Conservation (phyloP, 1,284 basidiomycete species). For the Tranzscheliella williamsii region DNA sequence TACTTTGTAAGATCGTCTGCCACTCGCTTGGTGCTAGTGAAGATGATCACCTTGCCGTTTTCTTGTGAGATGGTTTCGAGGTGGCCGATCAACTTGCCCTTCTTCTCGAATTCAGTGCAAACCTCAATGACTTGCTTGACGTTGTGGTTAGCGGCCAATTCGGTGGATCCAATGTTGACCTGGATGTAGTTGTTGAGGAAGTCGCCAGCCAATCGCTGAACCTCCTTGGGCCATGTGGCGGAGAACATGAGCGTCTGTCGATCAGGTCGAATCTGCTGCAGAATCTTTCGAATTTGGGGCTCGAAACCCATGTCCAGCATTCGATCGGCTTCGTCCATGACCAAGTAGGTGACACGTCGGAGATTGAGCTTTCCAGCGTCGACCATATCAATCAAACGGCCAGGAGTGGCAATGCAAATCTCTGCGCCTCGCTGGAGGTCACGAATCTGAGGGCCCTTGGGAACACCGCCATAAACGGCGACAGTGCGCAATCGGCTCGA, state of each 20-base stretch:
- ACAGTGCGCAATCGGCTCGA: conserved; percentile 97
- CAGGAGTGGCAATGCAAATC: conserved; percentile 82
- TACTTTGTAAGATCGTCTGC: conserved; percentile 94
- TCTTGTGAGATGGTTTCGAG: conserved; percentile 93
- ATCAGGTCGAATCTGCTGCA: conserved; percentile 93
- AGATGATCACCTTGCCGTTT: conserved; percentile 98
- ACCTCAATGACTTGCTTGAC: conserved; percentile 94
- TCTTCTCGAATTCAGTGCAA: conserved; percentile 97
- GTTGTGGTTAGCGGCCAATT: conserved; percentile 96
- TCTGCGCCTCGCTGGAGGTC: conserved; percentile 96
- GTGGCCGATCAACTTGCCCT: conserved; percentile 92
- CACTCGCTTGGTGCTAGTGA: conserved; percentile 95
- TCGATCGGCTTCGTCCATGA: conserved; percentile 98
- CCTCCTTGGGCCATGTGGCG: conserved; percentile 99
- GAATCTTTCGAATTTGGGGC: conserved; percentile 97
- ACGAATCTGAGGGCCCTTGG: conserved; percentile 96
- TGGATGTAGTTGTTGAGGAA: conserved; percentile 96
- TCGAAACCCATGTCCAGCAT: conserved; percentile 99
- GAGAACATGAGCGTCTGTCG: conserved; percentile 83
- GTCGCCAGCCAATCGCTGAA: conserved; percentile 94
- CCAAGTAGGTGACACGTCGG: conserved; percentile 91
- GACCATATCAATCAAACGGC: conserved; percentile 79
- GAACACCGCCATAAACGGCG: conserved; percentile 96
- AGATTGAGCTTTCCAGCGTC: conserved; percentile 96
- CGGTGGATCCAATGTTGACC: conserved; percentile 98